Percentiles rank a stretch among this genome's conserved stretches.
These are phyloP conservation scores for Phytophthora cactorum DNA, from an alignment of 352 stramenopile species.

Conservation along the genomic window DNA sequence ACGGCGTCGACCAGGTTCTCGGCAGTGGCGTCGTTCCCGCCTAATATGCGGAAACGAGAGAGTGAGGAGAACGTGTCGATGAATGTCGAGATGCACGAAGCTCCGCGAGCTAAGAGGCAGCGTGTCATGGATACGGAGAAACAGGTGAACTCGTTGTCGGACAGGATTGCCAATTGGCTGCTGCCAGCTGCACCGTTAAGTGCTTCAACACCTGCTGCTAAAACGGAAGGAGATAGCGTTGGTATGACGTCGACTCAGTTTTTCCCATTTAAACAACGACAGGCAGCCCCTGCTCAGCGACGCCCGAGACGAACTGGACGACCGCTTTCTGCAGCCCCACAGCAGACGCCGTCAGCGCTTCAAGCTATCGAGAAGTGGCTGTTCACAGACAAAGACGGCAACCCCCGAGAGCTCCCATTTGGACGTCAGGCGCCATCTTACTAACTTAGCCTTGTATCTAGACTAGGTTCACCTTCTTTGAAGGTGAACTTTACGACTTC, in stretches of 20 bases:
- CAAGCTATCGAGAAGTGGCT: conserved; percentile 65
- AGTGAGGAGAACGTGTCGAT: conserved; percentile 28
- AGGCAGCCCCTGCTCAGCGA: conserved; percentile 20
- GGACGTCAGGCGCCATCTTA: conserved; percentile 39
- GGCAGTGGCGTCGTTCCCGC: conserved; percentile 47
- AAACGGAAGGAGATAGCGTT: conserved; percentile 21
- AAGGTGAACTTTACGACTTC: not conserved
- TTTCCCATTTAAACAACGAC: conserved; percentile 48
- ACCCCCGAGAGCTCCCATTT: conserved; percentile 37
- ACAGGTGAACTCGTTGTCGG: conserved; percentile 50
- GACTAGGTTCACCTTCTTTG: conserved; percentile 1
- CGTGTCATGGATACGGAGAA: conserved; percentile 42
- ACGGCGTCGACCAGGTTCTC: conserved; percentile 46
- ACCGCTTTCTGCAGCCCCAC: conserved; percentile 8
- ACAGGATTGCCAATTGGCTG: conserved; percentile 67
- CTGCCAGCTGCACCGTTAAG: conserved; percentile 33
- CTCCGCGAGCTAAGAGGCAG: conserved; percentile 49
- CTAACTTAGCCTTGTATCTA: conserved; percentile 29
- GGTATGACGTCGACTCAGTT: conserved; percentile 27
- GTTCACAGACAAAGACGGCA: conserved; percentile 54
- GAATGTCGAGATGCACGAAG: conserved; percentile 32
- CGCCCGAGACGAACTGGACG: conserved; percentile 29
- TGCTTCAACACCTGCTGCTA: conserved; percentile 8
- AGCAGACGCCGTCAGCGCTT: conserved; percentile 41
- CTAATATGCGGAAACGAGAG: conserved; percentile 44